phyloP scores from a whole-genome alignment of 1,284 basidiomycete genomes.

The Tausonia pullulans region DNA sequence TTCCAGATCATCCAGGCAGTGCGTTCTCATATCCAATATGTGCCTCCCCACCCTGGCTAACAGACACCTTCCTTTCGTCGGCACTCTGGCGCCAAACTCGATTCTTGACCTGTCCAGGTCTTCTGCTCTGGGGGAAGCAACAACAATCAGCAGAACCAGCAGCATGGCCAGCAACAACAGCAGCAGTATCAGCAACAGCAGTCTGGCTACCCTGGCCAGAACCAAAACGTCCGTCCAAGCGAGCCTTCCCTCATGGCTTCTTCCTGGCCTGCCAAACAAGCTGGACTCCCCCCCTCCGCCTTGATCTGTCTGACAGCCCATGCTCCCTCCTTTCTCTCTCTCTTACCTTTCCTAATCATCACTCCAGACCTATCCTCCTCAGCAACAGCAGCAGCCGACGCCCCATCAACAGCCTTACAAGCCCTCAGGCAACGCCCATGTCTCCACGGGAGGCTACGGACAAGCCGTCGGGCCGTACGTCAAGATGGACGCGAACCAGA shows the following conservation, averaged over 20 bases:
- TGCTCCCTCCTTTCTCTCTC: neutral
- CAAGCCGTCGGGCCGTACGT: conserved; percentile 12
- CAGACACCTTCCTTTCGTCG: too few relatives aligned
- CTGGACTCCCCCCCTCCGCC: neutral
- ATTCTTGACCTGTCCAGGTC: too few relatives aligned
- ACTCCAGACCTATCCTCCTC: conserved; percentile 4
- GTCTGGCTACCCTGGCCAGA: conserved; percentile 19
- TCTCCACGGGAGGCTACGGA: conserved; percentile 6
- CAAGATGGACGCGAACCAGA: conserved; percentile 33
- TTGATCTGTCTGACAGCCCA: neutral
- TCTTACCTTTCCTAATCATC: neutral
- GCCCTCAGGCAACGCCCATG: neutral
- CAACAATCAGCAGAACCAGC: conserved; percentile 19
- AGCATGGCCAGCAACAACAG: conserved; percentile 23
- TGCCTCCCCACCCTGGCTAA: too few relatives aligned
- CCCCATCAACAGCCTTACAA: neutral
- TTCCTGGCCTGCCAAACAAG: neutral
- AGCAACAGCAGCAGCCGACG: conserved; percentile 7
- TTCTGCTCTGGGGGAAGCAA: conserved; percentile 14
- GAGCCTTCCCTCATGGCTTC: neutral
- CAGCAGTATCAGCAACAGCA: conserved; percentile 7
- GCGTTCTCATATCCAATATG: too few relatives aligned
- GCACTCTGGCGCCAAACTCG: too few relatives aligned
- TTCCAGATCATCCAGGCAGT: too few relatives aligned
- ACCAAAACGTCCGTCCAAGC: conserved; percentile 16